These are phyloP conservation scores for Schizothecium vesticola DNA, from an alignment of 495 filamentous ascomycete species.

Conservation along the genomic window DNA sequence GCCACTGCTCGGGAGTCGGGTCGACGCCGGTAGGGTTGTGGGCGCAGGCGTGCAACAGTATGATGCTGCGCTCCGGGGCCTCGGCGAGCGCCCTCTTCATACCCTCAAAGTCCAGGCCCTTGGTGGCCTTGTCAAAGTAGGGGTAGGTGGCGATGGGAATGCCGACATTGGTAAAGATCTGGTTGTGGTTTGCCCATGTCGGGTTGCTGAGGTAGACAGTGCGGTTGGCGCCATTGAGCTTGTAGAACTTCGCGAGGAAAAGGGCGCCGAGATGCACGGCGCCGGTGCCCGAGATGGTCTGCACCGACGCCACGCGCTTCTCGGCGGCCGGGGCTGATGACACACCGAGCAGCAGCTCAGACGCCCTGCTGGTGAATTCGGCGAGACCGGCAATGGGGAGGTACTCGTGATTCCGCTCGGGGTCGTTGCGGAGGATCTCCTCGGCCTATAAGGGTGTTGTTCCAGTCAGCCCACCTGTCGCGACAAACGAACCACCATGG, in stretches of 20 bases:
- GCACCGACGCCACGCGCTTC: conserved; percentile 67
- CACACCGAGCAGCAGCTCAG: conserved; percentile 79
- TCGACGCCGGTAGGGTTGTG: conserved; percentile 99
- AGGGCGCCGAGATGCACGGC: conserved; percentile 83
- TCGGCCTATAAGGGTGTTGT: conserved; percentile 61
- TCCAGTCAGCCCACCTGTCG: conserved; percentile 17
- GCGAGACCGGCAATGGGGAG: conserved; percentile 88
- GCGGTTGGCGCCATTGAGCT: conserved; percentile 58
- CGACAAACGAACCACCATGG: neutral
- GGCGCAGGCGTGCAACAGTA: conserved; percentile 93
- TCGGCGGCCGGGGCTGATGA: conserved; percentile 77
- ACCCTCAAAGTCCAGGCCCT: conserved; percentile 85
- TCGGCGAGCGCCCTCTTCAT: conserved; percentile 63
- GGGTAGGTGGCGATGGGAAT: conserved; percentile 78
- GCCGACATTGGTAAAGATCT: conserved; percentile 92
- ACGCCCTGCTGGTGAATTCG: conserved; percentile 78
- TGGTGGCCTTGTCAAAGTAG: conserved; percentile 83
- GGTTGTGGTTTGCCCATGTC: conserved; percentile 98
- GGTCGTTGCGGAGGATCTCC: conserved; percentile 77
- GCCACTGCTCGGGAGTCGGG: conserved; percentile 91
- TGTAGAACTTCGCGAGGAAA: conserved; percentile 78
- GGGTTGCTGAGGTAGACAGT: conserved; percentile 85
- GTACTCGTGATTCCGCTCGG: conserved; percentile 94
- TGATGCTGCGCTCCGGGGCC: conserved; percentile 72
- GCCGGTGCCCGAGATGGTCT: conserved; percentile 90